phyloP scores from a whole-genome alignment of 805 yeast species.

The Candida rishiriensis region DNA sequence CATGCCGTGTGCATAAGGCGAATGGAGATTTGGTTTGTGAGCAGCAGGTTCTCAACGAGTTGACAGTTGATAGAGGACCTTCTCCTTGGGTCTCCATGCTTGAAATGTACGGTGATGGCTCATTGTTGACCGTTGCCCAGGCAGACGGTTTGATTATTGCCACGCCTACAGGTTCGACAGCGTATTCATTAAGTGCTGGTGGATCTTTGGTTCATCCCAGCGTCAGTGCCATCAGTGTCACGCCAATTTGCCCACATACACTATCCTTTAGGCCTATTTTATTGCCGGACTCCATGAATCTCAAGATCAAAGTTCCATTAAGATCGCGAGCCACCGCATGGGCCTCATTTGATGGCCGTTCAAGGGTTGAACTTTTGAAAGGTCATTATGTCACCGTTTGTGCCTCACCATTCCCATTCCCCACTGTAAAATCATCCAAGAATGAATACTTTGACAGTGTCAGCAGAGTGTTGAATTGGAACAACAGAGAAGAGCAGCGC shows the following conservation, averaged over 20 bases:
- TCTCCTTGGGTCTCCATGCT: conserved; percentile 87
- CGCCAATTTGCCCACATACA: conserved; percentile 96
- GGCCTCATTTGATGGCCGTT: conserved; percentile 95
- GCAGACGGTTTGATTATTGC: conserved; percentile 93
- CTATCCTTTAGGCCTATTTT: conserved; percentile 88
- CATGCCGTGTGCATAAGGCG: conserved; percentile 64
- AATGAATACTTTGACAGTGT: conserved; percentile 82
- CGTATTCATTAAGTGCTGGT: conserved; percentile 92
- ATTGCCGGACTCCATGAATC: conserved; percentile 86
- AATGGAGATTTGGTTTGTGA: conserved; percentile 53
- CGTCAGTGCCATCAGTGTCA: conserved; percentile 85
- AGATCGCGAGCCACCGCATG: conserved; percentile 87
- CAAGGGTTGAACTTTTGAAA: conserved; percentile 69
- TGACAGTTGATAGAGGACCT: conserved; percentile 91
- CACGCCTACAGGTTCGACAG: conserved; percentile 96
- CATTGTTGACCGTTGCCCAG: conserved; percentile 81
- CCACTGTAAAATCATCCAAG: conserved; percentile 74
- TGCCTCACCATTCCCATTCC: conserved; percentile 90
- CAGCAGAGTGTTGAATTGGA: conserved; percentile 88
- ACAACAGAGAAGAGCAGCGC: conserved; percentile 82
- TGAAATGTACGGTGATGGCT: conserved; percentile 85
- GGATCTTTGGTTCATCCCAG: conserved; percentile 94
- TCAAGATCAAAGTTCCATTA: conserved; percentile 75
- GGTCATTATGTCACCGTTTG: conserved; percentile 85
- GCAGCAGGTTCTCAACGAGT: conserved; percentile 82